Percentiles rank a stretch among this genome's conserved stretches.
phyloP scores from a whole-genome alignment of 805 yeast species.

The Yamadazyma akitaensis region DNA sequence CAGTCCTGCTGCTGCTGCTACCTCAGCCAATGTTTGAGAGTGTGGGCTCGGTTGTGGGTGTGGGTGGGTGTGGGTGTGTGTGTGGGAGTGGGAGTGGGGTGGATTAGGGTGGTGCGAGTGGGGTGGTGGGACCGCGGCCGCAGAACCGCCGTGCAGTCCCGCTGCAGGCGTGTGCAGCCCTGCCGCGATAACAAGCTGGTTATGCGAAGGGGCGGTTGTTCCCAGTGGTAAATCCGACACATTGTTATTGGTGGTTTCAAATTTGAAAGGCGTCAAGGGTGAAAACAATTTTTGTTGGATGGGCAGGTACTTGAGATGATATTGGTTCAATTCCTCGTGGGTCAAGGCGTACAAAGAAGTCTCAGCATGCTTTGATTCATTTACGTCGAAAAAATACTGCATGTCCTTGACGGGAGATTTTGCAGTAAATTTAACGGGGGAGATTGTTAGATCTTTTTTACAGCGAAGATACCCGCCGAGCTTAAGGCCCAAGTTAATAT shows the following conservation, averaged over 20 bases:
- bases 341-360: background rate
- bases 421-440: background rate
- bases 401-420: background rate
- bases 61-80: too few relatives aligned
- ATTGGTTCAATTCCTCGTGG: slow-evolving; percentile 3
- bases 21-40: too few relatives aligned
- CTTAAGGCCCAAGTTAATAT: slow-evolving; percentile 11
- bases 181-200: too few relatives aligned
- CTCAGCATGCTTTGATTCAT: background rate
- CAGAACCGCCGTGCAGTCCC: too few relatives aligned
- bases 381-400: slow-evolving; percentile 1
- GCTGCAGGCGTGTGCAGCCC: too few relatives aligned
- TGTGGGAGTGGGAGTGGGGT: too few relatives aligned
- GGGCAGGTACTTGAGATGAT: background rate
- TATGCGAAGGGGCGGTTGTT: too few relatives aligned
- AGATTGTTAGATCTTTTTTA: background rate
- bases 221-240: too few relatives aligned
- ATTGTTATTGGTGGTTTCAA: background rate
- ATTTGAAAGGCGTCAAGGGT: slow-evolving; percentile 7
- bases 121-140: too few relatives aligned
- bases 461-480: slow-evolving; percentile 11
- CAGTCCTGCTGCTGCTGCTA: too few relatives aligned
- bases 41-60: too few relatives aligned
- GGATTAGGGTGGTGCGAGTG: too few relatives aligned
- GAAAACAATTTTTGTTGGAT: slow-evolving; percentile 4